phyloP scores from a whole-genome alignment of 495 filamentous ascomycete genomes.

The Glarea lozoyensis region DNA sequence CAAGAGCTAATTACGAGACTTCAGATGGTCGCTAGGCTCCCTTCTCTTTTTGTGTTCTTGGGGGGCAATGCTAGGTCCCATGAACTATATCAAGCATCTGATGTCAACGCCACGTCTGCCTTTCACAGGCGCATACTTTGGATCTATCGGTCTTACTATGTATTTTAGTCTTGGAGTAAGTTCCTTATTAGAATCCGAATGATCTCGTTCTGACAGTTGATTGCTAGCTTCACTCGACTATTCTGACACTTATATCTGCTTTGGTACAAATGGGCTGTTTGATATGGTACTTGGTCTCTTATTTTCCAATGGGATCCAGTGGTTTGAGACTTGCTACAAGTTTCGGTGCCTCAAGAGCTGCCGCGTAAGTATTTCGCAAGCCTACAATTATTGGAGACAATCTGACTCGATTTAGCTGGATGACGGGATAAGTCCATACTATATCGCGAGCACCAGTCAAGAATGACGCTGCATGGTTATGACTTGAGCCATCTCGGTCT shows the following conservation, averaged over 20 bases:
- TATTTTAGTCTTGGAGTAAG: constrained; percentile 89
- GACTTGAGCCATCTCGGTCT: no score
- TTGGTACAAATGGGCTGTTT: constrained; percentile 75
- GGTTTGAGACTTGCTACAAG: constrained; percentile 73
- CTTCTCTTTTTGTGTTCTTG: constrained; percentile 86
- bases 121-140: constrained; percentile 96
- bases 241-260: constrained; percentile 76
- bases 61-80: constrained; percentile 87
- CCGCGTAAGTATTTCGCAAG: constrained; percentile 36
- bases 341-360: constrained; percentile 74
- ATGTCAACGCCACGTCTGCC: constrained; percentile 77
- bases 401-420: constrained; percentile 42
- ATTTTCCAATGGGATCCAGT: constrained; percentile 94
- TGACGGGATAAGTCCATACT: constrained; percentile 55
- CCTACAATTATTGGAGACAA: background rate
- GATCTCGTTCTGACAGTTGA: background rate
- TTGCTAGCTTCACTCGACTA: constrained; percentile 60
- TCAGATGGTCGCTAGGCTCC: constrained; percentile 91
- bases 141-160: constrained; percentile 80
- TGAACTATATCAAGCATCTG: constrained; percentile 73
- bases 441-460: no score
- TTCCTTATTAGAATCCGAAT: no score
- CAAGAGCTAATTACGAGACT: no score
- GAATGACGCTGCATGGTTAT: background rate
- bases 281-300: constrained; percentile 92